A percentile compares a stretch with the other conserved stretches of the same genome.
Evolutionary conservation across 768 basidiomycete genomes (phyloP).

Genomic region (Mycena kentingensis): DNA sequence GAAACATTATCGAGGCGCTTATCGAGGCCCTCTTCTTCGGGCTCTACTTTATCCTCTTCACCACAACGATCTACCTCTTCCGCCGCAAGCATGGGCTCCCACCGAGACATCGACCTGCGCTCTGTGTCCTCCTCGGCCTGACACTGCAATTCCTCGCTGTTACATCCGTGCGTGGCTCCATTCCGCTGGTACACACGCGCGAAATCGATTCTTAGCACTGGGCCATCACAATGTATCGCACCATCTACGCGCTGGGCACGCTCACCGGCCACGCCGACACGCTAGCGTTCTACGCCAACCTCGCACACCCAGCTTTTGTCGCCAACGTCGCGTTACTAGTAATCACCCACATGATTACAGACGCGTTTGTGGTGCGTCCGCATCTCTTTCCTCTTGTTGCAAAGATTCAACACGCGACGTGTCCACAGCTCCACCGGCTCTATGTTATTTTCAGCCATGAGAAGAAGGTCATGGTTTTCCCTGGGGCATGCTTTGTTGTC

Average conservation of each 20-base stretch:
- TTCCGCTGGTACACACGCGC: not conserved
- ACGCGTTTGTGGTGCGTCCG: constrained; percentile 11
- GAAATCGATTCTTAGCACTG: constrained; percentile 4
- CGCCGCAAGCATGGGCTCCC: constrained; percentile 14
- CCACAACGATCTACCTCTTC: constrained; percentile 14
- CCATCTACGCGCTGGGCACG: constrained; percentile 7
- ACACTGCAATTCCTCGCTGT: constrained; percentile 10
- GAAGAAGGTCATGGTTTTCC: constrained; percentile 16
- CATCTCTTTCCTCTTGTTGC: not conserved
- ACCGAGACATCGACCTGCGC: constrained; percentile 5
- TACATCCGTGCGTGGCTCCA: constrained; percentile 5
- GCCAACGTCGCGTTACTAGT: constrained; percentile 12
- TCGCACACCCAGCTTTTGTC: constrained; percentile 10
- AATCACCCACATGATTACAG: constrained; percentile 12
- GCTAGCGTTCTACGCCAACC: constrained; percentile 7
- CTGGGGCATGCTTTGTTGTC: constrained; percentile 4
- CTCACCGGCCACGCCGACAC: constrained; percentile 6
- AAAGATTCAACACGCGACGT: not conserved
- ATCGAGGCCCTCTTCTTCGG: constrained; percentile 15
- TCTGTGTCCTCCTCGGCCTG: constrained; percentile 2
- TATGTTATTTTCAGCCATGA: constrained; percentile 13
- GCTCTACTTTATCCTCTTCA: constrained; percentile 12
- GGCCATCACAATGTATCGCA: constrained; percentile 11
- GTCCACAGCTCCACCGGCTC: constrained; percentile 12
- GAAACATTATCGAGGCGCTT: constrained; percentile 9